Percentiles rank a stretch among this genome's conserved stretches.
These are phyloP conservation scores for Alternaria sp. DNA, from an alignment of 2,329 filamentous ascomycete genomes.

Conservation along the genomic window DNA sequence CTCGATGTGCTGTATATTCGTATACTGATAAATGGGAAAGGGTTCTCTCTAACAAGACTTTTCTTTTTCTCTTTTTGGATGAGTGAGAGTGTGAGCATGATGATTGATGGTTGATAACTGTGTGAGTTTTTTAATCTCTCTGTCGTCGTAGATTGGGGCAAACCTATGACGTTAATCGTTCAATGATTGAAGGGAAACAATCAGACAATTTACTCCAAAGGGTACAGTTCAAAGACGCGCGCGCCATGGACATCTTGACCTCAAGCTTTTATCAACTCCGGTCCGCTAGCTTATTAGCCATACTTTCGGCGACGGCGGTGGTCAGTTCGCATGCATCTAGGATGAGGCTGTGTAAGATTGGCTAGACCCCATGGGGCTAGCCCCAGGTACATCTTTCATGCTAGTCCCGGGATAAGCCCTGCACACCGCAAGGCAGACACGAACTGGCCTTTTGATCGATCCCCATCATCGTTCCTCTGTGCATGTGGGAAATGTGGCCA, in stretches of 20 bases:
- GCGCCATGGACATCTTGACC: background rate
- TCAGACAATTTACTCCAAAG: too few relatives aligned
- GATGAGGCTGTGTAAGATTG: conserved; percentile 1
- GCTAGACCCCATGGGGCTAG: background rate
- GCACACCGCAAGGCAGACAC: conserved; percentile 1
- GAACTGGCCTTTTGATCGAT: background rate
- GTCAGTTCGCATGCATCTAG: too few relatives aligned
- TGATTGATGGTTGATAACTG: too few relatives aligned
- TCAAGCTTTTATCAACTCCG: background rate
- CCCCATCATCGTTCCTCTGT: background rate
- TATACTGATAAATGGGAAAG: background rate
- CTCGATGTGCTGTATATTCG: background rate
- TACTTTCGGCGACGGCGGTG: background rate
- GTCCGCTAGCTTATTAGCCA: background rate
- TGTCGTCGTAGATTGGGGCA: too few relatives aligned
- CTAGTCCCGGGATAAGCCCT: background rate
- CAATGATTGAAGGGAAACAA: too few relatives aligned
- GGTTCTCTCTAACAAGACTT: too few relatives aligned
- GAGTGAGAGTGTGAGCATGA: too few relatives aligned
- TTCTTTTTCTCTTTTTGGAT: too few relatives aligned
- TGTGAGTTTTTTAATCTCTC: accelerated
- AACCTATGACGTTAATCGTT: too few relatives aligned
- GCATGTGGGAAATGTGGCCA: too few relatives aligned
- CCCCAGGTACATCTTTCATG: background rate
- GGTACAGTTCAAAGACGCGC: too few relatives aligned